A percentile compares a stretch with the other conserved stretches of the same genome.
Evolutionary conservation across 2,329 filamentous ascomycete genomes (phyloP).

Genomic region (Fonsecaea multimorphosa): DNA sequence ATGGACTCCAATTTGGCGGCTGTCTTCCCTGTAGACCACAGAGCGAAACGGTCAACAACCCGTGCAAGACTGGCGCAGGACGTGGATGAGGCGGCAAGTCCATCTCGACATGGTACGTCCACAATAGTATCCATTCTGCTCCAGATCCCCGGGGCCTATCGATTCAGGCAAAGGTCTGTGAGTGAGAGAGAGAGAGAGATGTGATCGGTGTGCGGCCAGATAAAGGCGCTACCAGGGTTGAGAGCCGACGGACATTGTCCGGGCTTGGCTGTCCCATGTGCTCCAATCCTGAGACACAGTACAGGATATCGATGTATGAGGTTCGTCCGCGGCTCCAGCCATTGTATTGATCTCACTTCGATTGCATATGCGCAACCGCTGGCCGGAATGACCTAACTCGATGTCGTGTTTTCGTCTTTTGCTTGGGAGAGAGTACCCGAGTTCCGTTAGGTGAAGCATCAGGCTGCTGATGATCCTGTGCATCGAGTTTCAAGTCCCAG

Average conservation of each 20-base stretch:
- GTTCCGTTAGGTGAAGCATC: background rate
- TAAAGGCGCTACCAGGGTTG: background rate
- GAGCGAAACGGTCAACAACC: background rate
- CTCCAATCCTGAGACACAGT: background rate
- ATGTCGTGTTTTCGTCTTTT: background rate
- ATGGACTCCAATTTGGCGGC: background rate
- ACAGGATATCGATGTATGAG: background rate
- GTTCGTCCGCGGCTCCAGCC: background rate
- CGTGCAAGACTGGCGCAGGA: background rate
- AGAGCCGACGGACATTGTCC: background rate
- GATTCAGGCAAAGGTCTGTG: background rate
- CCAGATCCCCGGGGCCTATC: background rate
- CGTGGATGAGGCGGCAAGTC: background rate
- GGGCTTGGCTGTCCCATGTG: background rate
- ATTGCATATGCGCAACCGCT: background rate
- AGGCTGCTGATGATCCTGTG: too few relatives aligned
- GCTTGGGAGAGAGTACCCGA: background rate
- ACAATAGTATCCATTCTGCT: background rate
- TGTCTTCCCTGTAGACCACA: background rate
- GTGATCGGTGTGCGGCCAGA: background rate
- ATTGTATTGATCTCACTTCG: background rate
- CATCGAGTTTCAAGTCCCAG: background rate
- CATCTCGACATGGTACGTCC: background rate
- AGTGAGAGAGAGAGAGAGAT: too few relatives aligned
- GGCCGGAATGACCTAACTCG: background rate